These are phyloP conservation scores for Chlorella sorokiniana DNA, from an alignment of 139 green algal genomes.

Conservation along the genomic window DNA sequence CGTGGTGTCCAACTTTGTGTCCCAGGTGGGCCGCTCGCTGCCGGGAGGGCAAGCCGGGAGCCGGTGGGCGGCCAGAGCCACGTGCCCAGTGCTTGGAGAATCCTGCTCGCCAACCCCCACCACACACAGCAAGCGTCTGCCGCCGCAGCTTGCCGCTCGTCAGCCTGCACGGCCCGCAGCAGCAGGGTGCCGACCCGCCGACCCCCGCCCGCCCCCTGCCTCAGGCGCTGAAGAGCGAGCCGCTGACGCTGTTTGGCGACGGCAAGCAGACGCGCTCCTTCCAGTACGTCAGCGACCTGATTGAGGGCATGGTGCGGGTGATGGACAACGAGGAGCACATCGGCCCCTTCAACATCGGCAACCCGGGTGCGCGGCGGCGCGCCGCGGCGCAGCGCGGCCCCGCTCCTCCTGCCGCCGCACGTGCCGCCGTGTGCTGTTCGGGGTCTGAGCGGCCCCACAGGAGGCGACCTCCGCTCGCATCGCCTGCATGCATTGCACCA, in stretches of 20 bases:
- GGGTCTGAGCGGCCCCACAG: no score
- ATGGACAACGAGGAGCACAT: slow-evolving; percentile 89
- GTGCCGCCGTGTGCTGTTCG: neutral
- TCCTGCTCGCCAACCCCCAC: no score
- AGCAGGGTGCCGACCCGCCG: neutral
- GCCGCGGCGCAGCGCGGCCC: neutral
- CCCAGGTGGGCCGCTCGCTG: slow-evolving; percentile 65
- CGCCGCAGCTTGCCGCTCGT: no score
- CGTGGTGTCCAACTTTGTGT: slow-evolving; percentile 99
- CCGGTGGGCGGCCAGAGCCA: no score
- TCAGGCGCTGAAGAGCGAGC: slow-evolving; percentile 81
- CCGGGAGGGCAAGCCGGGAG: no score
- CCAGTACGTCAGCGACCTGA: slow-evolving; percentile 95
- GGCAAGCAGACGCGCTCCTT: slow-evolving; percentile 97
- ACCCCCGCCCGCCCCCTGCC: neutral
- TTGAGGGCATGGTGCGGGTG: slow-evolving; percentile 77
- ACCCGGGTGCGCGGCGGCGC: slow-evolving; percentile 70
- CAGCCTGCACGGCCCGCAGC: no score
- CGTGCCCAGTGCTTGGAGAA: no score
- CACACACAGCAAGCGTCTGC: no score
- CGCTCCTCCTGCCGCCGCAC: neutral
- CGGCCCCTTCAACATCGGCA: slow-evolving; percentile 99
- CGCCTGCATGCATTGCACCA: no score
- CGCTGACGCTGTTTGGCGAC: slow-evolving; percentile 95
- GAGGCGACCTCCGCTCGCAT: no score